Evolutionary conservation across 78 protist genomes (phyloP).

Genomic region (Emiliania huxleyi): DNA sequence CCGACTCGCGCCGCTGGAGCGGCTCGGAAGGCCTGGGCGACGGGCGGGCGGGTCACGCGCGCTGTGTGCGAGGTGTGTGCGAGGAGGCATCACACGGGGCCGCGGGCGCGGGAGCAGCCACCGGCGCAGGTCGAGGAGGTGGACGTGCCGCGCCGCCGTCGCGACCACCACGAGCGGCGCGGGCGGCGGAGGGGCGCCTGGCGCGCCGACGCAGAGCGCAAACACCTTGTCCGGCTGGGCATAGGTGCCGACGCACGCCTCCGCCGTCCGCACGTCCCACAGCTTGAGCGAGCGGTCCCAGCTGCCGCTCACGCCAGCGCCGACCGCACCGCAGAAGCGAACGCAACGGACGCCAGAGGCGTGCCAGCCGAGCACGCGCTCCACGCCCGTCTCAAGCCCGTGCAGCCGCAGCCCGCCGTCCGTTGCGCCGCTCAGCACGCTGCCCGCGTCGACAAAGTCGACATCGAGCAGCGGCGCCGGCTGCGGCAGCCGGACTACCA

Average conservation of each 20-base stretch:
- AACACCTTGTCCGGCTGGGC: constrained; percentile 42
- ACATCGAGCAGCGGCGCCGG: not conserved
- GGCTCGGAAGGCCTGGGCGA: constrained; percentile 46
- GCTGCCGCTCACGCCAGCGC: constrained; percentile 60
- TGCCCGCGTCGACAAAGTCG: not conserved
- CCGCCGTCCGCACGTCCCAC: constrained; percentile 75
- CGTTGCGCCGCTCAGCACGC: not conserved
- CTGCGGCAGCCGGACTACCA: not conserved
- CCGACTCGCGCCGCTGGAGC: constrained; percentile 74
- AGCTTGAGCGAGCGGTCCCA: constrained; percentile 78
- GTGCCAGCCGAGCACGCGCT: not conserved
- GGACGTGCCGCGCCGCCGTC: constrained; percentile 60
- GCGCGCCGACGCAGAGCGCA: not conserved
- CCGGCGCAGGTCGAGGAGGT: constrained; percentile 64
- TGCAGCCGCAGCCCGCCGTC: not conserved
- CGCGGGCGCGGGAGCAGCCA: no score
- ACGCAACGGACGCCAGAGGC: not conserved
- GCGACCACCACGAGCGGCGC: constrained; percentile 58
- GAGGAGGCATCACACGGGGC: no score
- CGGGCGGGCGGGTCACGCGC: no score
- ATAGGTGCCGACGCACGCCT: not conserved
- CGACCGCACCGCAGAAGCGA: not conserved
- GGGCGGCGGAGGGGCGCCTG: constrained; percentile 29
- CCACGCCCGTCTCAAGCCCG: not conserved
- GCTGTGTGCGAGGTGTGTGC: no score